These are phyloP conservation scores for Eleusine coracana DNA, from an alignment of 176 grass and related monocot species.

Conservation along the genomic window DNA sequence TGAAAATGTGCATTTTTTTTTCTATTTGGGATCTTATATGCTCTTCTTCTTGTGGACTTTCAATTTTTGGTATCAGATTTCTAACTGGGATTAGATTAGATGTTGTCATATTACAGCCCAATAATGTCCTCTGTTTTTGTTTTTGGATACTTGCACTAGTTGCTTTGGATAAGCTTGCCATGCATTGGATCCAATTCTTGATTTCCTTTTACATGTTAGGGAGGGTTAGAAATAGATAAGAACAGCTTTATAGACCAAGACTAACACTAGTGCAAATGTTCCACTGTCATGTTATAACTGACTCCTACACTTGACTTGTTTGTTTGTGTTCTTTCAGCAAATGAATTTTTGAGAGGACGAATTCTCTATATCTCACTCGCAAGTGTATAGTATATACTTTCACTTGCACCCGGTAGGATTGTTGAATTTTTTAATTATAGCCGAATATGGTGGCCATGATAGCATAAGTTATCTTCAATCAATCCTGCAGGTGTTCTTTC, in stretches of 20 bases:
- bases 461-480: not conserved
- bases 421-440: not conserved
- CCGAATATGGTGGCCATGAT: not conserved
- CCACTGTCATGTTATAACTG: not conserved
- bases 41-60: not conserved
- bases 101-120: not conserved
- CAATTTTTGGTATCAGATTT: not conserved
- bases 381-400: not conserved
- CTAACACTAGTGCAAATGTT: not conserved
- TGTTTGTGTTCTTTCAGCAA: not conserved
- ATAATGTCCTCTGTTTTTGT: not conserved
- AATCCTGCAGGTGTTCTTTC: not conserved
- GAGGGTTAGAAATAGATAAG: not conserved
- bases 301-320: not conserved
- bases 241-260: not conserved
- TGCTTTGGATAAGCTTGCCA: not conserved
- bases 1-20: no score
- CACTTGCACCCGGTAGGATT: not conserved
- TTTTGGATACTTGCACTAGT: not conserved
- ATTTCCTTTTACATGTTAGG: not conserved
- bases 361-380: no score
- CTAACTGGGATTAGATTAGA: not conserved
- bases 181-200: not conserved
- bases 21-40: no score
- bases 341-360: not conserved